Evolutionary conservation across 2,329 filamentous ascomycete species (phyloP), one percentile per base, ranked within the genome.

Genomic region (Alternaria solani): DNA sequence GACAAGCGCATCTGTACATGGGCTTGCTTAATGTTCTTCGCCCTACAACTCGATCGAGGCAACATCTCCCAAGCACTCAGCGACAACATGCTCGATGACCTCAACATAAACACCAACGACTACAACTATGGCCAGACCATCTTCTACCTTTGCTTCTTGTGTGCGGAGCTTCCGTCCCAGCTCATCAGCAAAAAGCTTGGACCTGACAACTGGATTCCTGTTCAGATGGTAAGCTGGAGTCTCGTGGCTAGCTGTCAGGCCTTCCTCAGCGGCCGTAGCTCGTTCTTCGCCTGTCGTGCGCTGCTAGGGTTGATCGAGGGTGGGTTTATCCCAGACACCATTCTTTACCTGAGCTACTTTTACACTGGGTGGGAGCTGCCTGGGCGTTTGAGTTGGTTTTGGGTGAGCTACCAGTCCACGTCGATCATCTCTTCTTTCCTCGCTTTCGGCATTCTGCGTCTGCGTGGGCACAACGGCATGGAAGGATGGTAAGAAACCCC

Each of bases 111-210:
- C 49, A 79, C 77, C 46, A 78, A 77, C 55, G 75, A 78, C 60
- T 78, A 77, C 68, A 79, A 79, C 57, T 75, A 74, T 42, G 76
- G 76, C 8, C 74, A 81, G 51, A 80, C 79, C 0, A 81, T 91
- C 9, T 96, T 96, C 82, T 94, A 91, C 78, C 85, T 87, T 25
- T 93, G 92, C 78, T 96, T 96, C 80, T 92, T 96, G 5, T 69
- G 63, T 30, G 81, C 81, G 1, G 81, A 82, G 51, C 71, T 84
- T 16, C 82, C 82, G 0, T 81, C 81, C 0, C 81, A 83, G 46
- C 75, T 83, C 7, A 77, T 83, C 20, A 81, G 79, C 41, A 84
- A 83, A 63, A 80, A 80, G 51, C 68, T 81, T 8, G 81, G 82
- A 0, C 81, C 81, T 2, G 79, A 82, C 51, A 78, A 79, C 11